phyloP scores from a whole-genome alignment of 2,329 filamentous ascomycete species.

The Ploettnerulaceae sp. region DNA sequence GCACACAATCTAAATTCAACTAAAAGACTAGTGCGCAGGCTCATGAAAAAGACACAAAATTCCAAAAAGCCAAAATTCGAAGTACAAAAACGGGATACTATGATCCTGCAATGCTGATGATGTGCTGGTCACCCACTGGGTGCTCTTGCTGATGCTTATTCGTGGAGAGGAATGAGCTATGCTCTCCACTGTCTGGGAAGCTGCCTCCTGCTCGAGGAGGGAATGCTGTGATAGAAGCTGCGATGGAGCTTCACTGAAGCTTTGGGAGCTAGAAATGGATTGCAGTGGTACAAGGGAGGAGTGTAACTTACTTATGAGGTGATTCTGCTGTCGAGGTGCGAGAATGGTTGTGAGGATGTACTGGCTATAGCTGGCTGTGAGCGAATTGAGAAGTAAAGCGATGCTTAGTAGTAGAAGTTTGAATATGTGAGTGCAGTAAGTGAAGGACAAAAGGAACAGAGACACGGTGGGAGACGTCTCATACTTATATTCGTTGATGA shows the following conservation, averaged over 20 bases:
- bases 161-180: background rate
- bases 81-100: background rate
- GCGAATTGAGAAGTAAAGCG: constrained; percentile 54
- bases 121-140: constrained; percentile 46
- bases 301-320: constrained; percentile 3
- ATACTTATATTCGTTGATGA: too few species aligned
- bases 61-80: too few species aligned
- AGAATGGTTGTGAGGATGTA: constrained; percentile 41
- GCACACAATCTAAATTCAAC: too few species aligned
- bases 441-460: too few species aligned
- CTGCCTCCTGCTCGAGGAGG: constrained; percentile 47
- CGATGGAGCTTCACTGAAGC: background rate
- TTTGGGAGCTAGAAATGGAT: background rate
- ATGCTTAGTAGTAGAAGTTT: too few species aligned
- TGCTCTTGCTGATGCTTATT: constrained; percentile 22
- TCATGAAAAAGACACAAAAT: too few species aligned
- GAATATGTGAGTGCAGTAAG: too few species aligned
- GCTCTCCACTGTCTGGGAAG: constrained; percentile 42
- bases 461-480: too few species aligned
- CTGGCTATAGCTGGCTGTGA: constrained; percentile 36
- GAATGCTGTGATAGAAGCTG: background rate
- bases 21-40: too few species aligned
- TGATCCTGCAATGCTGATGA: constrained; percentile 34
- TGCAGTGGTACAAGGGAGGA: too few species aligned
- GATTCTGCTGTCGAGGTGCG: constrained; percentile 35